Evolutionary conservation across 176 grass and related monocot genomes (phyloP), one percentile per base, ranked within the genome.

Genomic region (Lolium perenne): DNA sequence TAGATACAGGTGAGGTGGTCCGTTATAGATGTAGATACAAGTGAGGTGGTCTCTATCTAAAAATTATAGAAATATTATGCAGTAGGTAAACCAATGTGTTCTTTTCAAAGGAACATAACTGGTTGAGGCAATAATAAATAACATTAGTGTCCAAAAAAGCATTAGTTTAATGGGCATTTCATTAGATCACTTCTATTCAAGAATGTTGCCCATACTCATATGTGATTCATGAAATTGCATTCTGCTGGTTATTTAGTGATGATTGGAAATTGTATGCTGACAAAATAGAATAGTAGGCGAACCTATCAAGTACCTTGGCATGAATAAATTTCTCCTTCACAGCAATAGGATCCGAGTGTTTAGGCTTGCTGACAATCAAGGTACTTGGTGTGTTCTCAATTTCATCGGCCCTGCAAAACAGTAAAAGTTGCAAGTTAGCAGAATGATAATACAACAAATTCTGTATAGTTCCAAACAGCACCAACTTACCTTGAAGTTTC

Each of bases 251-350:
- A 46, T 29, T 29, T 29, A 29, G 26, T 29, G 26, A 0, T 45
- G 20, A 66, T 41, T 40, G 43, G 26, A 41, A 35, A 54, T 14
- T 16, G 1, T 53, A 47, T 61, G n/a, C 48, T 76, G 35, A 47
- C 12, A 62, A 71, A 66, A 13, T 81, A 62, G 20, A 43, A 82
- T 56, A 29, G 26, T 29, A 29, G 26, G 26, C 26, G 2, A 29
- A 29, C 26, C 26, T 49, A 89, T 22, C 2, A 41, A 61, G 57
- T 92, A 99, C 97, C 94, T 99, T 99, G 68, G 93, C 92, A 81
- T 99, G 97, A 93, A 99, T 99, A 87, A 97, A 99, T 87, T 97
- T 99, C 85, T 99, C 97, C 83, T 99, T 99, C 13, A 93, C 73
- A 71, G 97, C 84, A 69, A 99, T 99, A 79, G 90, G 87, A 90